Evolutionary conservation across 208 protist species (phyloP), one percentile per base, ranked within the genome.

Genomic region (Acanthamoeba castellanii): DNA sequence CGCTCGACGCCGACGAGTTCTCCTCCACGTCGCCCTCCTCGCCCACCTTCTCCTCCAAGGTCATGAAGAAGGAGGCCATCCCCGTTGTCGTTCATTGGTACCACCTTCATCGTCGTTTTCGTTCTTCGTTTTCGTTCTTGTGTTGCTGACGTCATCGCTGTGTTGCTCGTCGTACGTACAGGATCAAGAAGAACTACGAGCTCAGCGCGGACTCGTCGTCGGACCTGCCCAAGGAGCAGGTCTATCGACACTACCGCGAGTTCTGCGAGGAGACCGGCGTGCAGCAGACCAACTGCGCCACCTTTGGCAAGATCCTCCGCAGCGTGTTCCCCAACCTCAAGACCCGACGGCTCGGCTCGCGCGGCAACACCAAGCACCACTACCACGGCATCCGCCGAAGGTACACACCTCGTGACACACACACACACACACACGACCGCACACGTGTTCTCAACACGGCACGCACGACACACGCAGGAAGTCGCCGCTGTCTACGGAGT

Each of bases 291-390:
- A 96, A 96, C 88, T 87, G 76, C 2, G 95, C 95, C 61, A 95
- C 55, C 22, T 96, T 96, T 92, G 95, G 95, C 57, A 96, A 96
- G 87, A 78, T 96, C 45, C 68, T 96, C 22, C 81, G 94, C 16
- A 57, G 45, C 47, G 93, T 95, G 13, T 96, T 96, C 92, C 95
- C 95, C n/a, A 45, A 84, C 72, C 55, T 96, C 25, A 95, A 92
- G 81, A 95, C 95, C 11, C 76, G 95, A 7, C 93, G 95, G n/a
- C 72, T 96, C 7, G 95, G 95, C 34, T 89, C 93, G 50, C 82
- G 95, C 61, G 95, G 95, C 78, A 55, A 95, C 45, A 92, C 74
- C 47, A 96, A 96, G 76, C 96, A 96, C 95, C 96, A 96, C 88
- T 96, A 96, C 95, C 95, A 95, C 81, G 96, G 96, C 52, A 96